phyloP scores from a whole-genome alignment of 139 green algal species.

The Chlorella sp. region DNA sequence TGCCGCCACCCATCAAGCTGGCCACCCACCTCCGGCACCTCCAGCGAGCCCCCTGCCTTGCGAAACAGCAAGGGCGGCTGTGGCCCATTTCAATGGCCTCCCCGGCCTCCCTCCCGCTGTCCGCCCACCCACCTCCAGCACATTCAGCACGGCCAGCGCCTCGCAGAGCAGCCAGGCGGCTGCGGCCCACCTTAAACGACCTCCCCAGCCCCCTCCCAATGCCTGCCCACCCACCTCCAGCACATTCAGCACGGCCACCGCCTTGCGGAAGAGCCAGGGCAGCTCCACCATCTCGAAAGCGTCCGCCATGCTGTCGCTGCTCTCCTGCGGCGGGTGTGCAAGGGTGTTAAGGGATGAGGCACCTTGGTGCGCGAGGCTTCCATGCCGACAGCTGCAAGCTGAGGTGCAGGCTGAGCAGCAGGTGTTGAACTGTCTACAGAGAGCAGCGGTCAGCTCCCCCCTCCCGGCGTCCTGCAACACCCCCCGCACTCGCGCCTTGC shows the following conservation, averaged over 20 bases:
- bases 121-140: neutral
- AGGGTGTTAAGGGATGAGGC: neutral
- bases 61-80: too few relatives aligned
- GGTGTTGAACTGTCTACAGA: neutral
- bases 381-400: neutral
- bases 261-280: conserved; percentile 45
- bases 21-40: too few relatives aligned
- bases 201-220: too few relatives aligned
- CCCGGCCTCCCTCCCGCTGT: too few relatives aligned
- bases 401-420: neutral
- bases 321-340: neutral
- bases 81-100: too few relatives aligned
- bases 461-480: neutral
- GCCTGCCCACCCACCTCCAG: conserved; percentile 27
- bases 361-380: neutral
- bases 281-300: conserved; percentile 54
- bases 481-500: neutral
- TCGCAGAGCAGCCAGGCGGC: conserved; percentile 37
- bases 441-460: neutral
- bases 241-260: conserved; percentile 38
- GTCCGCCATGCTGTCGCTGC: conserved; percentile 34
- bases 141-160: conserved; percentile 42
- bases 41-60: too few relatives aligned
- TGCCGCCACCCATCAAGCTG: too few relatives aligned
- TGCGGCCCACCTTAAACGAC: too few relatives aligned